phyloP scores from a whole-genome alignment of 2,329 filamentous ascomycete species.

The Niveomyces coronatus region DNA sequence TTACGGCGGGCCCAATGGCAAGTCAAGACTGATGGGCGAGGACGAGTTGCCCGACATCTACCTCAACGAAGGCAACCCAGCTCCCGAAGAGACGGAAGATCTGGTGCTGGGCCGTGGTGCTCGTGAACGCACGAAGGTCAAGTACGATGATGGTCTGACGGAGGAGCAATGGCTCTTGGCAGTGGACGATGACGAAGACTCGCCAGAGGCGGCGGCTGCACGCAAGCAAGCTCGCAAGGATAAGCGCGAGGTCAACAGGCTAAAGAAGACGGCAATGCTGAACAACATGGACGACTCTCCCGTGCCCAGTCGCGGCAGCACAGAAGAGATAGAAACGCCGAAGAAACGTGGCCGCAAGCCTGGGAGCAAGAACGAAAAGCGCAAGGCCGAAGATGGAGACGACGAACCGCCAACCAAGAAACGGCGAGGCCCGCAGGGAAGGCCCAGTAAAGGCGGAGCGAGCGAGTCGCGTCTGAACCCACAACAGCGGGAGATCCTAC shows the following conservation, averaged over 20 bases:
- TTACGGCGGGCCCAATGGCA: constrained; percentile 63
- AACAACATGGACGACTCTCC: constrained; percentile 56
- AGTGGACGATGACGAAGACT: constrained; percentile 92
- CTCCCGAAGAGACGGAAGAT: constrained; percentile 70
- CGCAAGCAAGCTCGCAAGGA: constrained; percentile 81
- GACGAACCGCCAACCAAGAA: constrained; percentile 72
- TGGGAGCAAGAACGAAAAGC: constrained; percentile 65
- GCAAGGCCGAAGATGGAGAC: constrained; percentile 73
- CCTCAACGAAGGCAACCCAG: constrained; percentile 71
- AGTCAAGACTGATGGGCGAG: constrained; percentile 77
- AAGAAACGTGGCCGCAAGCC: constrained; percentile 84
- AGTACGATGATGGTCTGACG: constrained; percentile 93
- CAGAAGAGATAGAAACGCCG: constrained; percentile 64
- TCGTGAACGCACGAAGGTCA: constrained; percentile 86
- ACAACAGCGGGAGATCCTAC: constrained; percentile 65
- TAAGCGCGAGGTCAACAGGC: constrained; percentile 65
- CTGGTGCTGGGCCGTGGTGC: constrained; percentile 74
- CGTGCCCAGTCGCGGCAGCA: constrained; percentile 67
- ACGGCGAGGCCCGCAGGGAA: constrained; percentile 59
- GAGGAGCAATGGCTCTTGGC: constrained; percentile 99
- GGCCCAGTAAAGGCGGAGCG: constrained; percentile 47
- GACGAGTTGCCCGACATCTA: constrained; percentile 91
- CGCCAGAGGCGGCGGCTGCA: constrained; percentile 82
- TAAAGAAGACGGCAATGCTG: constrained; percentile 40
- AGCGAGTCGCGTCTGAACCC: constrained; percentile 43